phyloP scores from a whole-genome alignment of 805 yeast species.

The Danielia reshetovae region DNA sequence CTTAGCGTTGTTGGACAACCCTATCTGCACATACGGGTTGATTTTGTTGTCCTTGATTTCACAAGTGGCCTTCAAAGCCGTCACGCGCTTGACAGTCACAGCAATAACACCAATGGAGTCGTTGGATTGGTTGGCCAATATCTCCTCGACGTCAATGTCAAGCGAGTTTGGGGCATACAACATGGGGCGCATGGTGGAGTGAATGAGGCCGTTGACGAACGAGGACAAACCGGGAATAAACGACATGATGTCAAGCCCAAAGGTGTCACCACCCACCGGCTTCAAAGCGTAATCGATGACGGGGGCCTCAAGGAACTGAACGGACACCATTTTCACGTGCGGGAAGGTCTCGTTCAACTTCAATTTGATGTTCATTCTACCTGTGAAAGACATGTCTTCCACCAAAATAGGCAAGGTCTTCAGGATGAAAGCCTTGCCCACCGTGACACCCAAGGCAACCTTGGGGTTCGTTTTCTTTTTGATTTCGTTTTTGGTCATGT shows the following conservation, averaged over 20 bases:
- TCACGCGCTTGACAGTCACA: conserved; percentile 55
- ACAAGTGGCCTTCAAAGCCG: conserved; percentile 39
- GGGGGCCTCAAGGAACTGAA: conserved; percentile 75
- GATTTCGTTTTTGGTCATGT: conserved; percentile 75
- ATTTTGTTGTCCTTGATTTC: conserved; percentile 37
- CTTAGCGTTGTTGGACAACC: conserved; percentile 34
- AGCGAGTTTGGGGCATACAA: conserved; percentile 78
- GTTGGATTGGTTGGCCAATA: conserved; percentile 57
- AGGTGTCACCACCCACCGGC: conserved; percentile 87
- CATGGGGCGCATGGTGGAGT: conserved; percentile 70
- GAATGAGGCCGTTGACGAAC: conserved; percentile 66
- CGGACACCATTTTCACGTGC: conserved; percentile 68
- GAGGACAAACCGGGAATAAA: conserved; percentile 74
- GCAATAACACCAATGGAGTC: conserved; percentile 71
- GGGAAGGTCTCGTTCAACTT: conserved; percentile 66
- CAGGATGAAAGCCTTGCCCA: conserved; percentile 78
- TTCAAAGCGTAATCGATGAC: conserved; percentile 73
- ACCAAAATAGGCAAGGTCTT: conserved; percentile 74
- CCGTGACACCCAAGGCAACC: conserved; percentile 73
- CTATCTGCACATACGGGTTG: conserved; percentile 55
- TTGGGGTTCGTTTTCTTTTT: conserved; percentile 72
- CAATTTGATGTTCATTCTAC: conserved; percentile 61
- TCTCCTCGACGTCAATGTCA: conserved; percentile 70
- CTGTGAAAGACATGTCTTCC: conserved; percentile 74
- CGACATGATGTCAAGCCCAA: conserved; percentile 82